Base-by-base conservation (phyloP, 2,329 filamentous ascomycete species). In the Pyrenochaeta sp. region DNA sequence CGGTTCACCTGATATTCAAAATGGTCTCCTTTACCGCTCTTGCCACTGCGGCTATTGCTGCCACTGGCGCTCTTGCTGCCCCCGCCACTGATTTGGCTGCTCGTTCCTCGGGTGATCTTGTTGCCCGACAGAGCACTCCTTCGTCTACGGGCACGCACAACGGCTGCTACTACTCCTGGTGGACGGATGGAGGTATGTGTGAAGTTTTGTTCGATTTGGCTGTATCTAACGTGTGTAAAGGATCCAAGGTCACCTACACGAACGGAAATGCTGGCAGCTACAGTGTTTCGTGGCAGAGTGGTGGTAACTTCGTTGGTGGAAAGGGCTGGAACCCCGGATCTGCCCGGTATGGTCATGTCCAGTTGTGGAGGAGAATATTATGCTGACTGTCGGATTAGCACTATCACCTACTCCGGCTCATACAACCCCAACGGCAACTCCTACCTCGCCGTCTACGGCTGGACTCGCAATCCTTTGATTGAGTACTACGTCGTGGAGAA, bases 111-210 rank as follows among this genome's bases (percentile, higher is more conserved):
- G 59, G 60, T 40, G 65, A 66, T 30, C 59, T 72, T 21, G 61
- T 62, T 37, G 60, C 65, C 20, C 67, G 68, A 31, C 72, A 72
- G 58, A 74, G 77, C 29, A 82, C 82, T 23, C 68, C 77, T 47
- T 82, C 77, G 58, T 71, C 75, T 12, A 82, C 80, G 2, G 84
- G 84, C 43, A 82, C 77, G 6, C 76, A 82, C 75, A 81, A 84
- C 63, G 84, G 84, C 49, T 87, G 79, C 76, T 87, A 82, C 77
- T 87, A 83, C 73, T 84, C 82, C 7, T 86, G 80, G 77, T 87
- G 83, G 83, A 84, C 80, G 49, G 84, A 87, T 54, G 80, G 81
- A 27, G 76, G 72, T n/a, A n/a, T n/a, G n/a, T n/a, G n/a, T n/a
- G n/a, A n/a, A n/a, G n/a, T n/a, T n/a, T n/a, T n/a, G n/a, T n/a